These are phyloP conservation scores for Candida coquimbonensis DNA, from an alignment of 805 yeast species.

Conservation along the genomic window DNA sequence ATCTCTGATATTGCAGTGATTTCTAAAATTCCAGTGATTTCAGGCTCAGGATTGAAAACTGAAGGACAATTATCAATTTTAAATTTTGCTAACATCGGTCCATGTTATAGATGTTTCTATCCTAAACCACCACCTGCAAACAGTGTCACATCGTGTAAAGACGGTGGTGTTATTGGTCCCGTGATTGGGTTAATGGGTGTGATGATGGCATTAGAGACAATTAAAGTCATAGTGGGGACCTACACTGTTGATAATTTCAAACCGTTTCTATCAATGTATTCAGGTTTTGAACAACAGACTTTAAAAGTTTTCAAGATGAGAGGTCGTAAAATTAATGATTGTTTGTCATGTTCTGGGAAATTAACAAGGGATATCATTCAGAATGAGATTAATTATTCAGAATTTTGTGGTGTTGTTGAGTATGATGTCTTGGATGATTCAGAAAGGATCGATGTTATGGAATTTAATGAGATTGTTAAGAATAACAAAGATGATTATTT, in stretches of 20 bases:
- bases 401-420: constrained; percentile 63
- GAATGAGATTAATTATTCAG: constrained; percentile 50
- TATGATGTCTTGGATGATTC: constrained; percentile 37
- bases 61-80: constrained; percentile 86
- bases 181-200: constrained; percentile 91
- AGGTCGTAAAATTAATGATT: constrained; percentile 41
- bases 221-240: constrained; percentile 59
- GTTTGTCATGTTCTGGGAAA: constrained; percentile 53
- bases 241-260: constrained; percentile 47
- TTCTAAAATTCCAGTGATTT: constrained; percentile 62
- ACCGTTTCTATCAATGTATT: constrained; percentile 65
- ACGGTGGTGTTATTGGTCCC: constrained; percentile 93
- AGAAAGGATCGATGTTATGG: constrained; percentile 42
- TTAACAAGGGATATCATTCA: constrained; percentile 43
- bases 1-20: constrained; percentile 79
- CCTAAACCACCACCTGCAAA: constrained; percentile 87
- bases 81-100: constrained; percentile 62
- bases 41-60: constrained; percentile 86
- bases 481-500: constrained; percentile 17
- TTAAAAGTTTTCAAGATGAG: constrained; percentile 78
- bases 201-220: constrained; percentile 81
- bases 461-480: constrained; percentile 19
- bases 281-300: constrained; percentile 60
- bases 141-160: constrained; percentile 77
- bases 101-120: constrained; percentile 91